Conservation (phyloP, 1,284 basidiomycete species). For the Cryptococcus sp. region DNA sequence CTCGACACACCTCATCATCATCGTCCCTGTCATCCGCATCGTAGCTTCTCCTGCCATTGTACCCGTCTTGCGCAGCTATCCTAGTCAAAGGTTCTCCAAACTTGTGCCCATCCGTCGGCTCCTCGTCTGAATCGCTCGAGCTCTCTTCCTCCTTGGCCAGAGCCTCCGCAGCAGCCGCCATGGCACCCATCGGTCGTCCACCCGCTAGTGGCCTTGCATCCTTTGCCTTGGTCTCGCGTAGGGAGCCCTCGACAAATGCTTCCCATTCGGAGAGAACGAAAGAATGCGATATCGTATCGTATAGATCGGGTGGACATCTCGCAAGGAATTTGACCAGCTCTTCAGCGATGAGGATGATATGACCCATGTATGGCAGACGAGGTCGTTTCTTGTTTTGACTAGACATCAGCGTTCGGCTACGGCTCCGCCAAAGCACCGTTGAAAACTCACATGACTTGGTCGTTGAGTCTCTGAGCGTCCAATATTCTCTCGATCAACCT, state of each 20-base stretch:
- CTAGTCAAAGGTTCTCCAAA: constrained; percentile 42
- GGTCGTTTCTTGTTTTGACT: constrained; percentile 59
- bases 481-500: constrained; percentile 73
- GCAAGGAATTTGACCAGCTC: constrained; percentile 53
- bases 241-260: constrained; percentile 73
- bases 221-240: constrained; percentile 75
- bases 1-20: constrained; percentile 25
- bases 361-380: constrained; percentile 92
- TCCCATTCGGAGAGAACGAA: constrained; percentile 80
- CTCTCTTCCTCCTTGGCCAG: constrained; percentile 26
- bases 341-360: constrained; percentile 74
- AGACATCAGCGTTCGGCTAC: background rate
- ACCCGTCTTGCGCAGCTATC: constrained; percentile 25
- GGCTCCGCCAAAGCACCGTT: background rate
- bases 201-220: constrained; percentile 78
- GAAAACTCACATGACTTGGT: constrained; percentile 59
- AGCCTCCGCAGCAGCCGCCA: constrained; percentile 1
- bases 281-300: constrained; percentile 57
- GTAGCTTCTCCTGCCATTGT: constrained; percentile 15
- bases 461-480: constrained; percentile 73
- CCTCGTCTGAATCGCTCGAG: constrained; percentile 27
- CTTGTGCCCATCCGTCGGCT: constrained; percentile 10
- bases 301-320: constrained; percentile 76
- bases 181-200: constrained; percentile 42
- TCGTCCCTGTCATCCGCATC: constrained; percentile 27